These are phyloP conservation scores for Secale cereale DNA, from an alignment of 176 grass and related monocot species.

Conservation along the genomic window DNA sequence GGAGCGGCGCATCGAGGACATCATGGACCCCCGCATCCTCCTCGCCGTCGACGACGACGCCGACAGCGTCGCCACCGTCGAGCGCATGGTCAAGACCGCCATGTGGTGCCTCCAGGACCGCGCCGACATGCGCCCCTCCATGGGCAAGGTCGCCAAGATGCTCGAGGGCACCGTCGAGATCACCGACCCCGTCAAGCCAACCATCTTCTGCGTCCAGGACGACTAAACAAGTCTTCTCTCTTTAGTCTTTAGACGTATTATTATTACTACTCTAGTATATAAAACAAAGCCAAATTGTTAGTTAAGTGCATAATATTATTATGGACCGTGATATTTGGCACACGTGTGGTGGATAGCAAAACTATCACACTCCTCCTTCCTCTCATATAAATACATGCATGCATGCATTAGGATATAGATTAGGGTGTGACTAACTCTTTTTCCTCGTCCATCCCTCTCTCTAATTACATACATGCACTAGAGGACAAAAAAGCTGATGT, in stretches of 20 bases:
- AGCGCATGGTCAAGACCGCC: conserved; percentile 94
- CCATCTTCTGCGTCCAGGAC: conserved; percentile 83
- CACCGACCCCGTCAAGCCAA: conserved; percentile 65
- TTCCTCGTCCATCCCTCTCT: too few species aligned
- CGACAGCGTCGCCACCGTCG: conserved; percentile 45
- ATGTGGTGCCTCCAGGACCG: conserved; percentile 99
- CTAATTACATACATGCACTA: too few species aligned
- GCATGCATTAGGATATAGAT: too few species aligned
- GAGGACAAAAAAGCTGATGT: too few species aligned
- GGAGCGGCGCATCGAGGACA: conserved; percentile 75
- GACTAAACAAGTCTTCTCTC: conserved; percentile 17
- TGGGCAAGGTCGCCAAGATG: conserved; percentile 98
- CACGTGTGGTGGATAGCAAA: too few species aligned
- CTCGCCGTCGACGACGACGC: conserved; percentile 36
- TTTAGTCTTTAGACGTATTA: not conserved
- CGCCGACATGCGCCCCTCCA: conserved; percentile 73
- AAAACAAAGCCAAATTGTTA: not conserved
- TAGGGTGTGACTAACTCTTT: too few species aligned
- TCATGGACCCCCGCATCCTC: conserved; percentile 64
- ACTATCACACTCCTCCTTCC: too few species aligned
- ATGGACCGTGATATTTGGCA: too few species aligned
- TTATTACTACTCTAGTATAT: too few species aligned
- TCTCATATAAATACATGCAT: too few species aligned
- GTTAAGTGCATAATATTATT: not conserved
- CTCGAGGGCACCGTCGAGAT: conserved; percentile 91